These are phyloP conservation scores for Metschnikowia sp. DNA, from an alignment of 805 yeast genomes.

Conservation along the genomic window DNA sequence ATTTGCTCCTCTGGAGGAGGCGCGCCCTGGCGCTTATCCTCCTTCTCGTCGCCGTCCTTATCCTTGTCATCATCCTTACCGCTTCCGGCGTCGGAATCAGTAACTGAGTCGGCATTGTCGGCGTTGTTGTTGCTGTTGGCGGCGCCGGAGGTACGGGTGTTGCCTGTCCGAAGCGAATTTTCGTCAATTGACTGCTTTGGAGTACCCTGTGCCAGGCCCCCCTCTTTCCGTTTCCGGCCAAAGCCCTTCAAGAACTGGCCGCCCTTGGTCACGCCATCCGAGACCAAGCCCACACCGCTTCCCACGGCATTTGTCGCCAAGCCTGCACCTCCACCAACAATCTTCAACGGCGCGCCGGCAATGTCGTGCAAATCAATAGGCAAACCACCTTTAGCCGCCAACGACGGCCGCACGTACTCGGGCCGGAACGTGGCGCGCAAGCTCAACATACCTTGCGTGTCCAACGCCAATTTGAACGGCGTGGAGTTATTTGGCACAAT, in stretches of 20 bases:
- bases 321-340: conserved; percentile 41
- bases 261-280: conserved; percentile 49
- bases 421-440: conserved; percentile 57
- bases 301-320: conserved; percentile 43
- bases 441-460: conserved; percentile 64
- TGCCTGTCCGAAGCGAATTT: not conserved
- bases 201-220: not conserved
- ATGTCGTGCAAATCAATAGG: conserved; percentile 39
- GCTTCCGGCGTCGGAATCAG: conserved; percentile 7
- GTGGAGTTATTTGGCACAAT: conserved; percentile 46
- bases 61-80: conserved; percentile 12
- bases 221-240: conserved; percentile 21
- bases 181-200: conserved; percentile 3
- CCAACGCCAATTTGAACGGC: conserved; percentile 47
- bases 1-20: conserved; percentile 16
- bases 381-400: conserved; percentile 39
- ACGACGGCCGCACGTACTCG: conserved; percentile 62
- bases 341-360: conserved; percentile 47
- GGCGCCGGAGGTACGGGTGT: conserved; percentile 7
- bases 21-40: conserved; percentile 13
- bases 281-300: conserved; percentile 43
- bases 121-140: not conserved
- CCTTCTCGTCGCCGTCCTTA: conserved; percentile 6
- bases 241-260: conserved; percentile 37
- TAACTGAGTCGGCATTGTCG: not conserved